Conservation (phyloP, 176 grass and related monocot genomes). For the Hsuehochloa calcarea region DNA sequence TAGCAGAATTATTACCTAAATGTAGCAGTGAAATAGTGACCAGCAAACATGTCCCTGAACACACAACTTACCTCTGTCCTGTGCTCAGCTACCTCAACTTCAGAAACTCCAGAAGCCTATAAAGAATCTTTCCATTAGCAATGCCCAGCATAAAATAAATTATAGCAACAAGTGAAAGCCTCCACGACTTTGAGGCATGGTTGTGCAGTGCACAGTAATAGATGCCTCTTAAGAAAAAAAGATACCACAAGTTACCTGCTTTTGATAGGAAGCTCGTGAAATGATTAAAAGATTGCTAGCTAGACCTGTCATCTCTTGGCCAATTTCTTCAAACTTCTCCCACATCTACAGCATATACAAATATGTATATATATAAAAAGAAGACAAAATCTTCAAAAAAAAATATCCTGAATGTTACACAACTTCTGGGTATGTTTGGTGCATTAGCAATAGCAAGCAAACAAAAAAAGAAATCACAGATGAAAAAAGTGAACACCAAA, state of each 20-base stretch:
- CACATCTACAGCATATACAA: constrained; percentile 56
- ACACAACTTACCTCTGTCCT: constrained; percentile 51
- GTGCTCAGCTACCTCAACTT: constrained; percentile 51
- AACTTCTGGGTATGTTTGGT: not conserved
- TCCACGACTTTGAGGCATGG: not conserved
- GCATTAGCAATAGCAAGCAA: constrained; percentile 24
- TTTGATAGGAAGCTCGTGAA: constrained; percentile 64
- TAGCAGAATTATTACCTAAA: constrained; percentile 20
- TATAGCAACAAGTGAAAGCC: constrained; percentile 23
- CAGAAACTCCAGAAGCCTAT: constrained; percentile 63
- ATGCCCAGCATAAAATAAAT: constrained; percentile 23
- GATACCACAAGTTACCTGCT: constrained; percentile 54
- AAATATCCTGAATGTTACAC: constrained; percentile 2
- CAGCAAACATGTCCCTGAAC: constrained; percentile 24
- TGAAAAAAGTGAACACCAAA: constrained; percentile 1
- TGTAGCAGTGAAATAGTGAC: not conserved
- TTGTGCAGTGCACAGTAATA: not conserved
- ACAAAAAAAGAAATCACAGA: not conserved
- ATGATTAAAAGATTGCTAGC: constrained; percentile 60
- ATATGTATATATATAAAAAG: not conserved
- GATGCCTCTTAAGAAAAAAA: not conserved
- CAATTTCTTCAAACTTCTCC: constrained; percentile 64
- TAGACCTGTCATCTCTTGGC: constrained; percentile 60
- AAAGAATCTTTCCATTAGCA: constrained; percentile 24
- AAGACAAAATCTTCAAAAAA: not conserved